Base-by-base conservation (phyloP, 345 rosid genomes). In the Hibiscus trionum region DNA sequence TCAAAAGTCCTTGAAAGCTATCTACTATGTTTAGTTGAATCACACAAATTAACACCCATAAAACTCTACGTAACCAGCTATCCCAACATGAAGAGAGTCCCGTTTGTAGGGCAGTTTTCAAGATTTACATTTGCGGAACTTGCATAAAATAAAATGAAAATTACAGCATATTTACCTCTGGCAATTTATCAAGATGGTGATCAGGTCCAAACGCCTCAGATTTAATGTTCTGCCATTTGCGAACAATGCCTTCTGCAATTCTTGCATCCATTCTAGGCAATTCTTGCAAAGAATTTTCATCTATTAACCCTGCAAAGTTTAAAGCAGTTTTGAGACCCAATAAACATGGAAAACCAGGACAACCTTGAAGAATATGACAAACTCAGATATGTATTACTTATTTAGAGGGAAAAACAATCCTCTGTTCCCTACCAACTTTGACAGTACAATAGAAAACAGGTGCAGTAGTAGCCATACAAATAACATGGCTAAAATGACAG, bases 191-290 rank as follows among this genome's bases (percentile, higher is more conserved):
- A 42, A 84, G 71, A 67, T 72, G 50, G 76, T 86, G 98, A 63
- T 82, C 87, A 26, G 84, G 86, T 69, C 98, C 98, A 78, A 94
- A 87, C 15, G 97, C 97, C 84, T 73, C 86, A 71, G 97, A 87
- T 77, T 94, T 94, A 29, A 91, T 84, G 76, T 82, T 83, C 83
- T 91, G 97, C 97, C 98, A 94, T 80, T 81, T 87, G 72, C 83
- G 81, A 72, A 94, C 95, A 61, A 91, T 70, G 79, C 64, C 83
- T 85, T 94, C 98, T 1, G 97, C 98, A 76, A 84, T 74, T 78
- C 86, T 87, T 53, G 96, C 87, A 84, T 94, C 90, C 95, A 91
- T 90, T 83, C 83, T 86, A 52, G 88, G 89, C 52, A 80, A 70
- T 76, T 82, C 80, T 71, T 83, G 87, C 77, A 80, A 74, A 2